A percentile compares a stretch with the other conserved stretches of the same genome.
Conservation (phyloP, 139 green algal genomes). For the Chlorella sp. region DNA sequence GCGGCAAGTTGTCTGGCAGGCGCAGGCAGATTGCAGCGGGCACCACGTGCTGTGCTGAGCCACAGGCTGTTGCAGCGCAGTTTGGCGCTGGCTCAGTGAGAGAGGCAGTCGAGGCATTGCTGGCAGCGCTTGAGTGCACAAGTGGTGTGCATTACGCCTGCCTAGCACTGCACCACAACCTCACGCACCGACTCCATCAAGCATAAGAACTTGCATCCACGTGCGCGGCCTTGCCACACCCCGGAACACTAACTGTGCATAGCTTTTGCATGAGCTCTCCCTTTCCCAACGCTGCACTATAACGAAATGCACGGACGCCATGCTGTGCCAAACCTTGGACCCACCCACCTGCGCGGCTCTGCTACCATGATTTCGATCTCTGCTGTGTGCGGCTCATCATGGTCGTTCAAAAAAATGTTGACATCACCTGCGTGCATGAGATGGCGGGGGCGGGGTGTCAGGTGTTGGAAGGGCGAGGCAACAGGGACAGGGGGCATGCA, state of each 20-base stretch:
- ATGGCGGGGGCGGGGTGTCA: not conserved
- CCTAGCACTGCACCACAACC: too few species aligned
- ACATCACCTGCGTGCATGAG: constrained; percentile 52
- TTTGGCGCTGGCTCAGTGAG: not conserved
- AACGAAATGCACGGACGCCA: too few species aligned
- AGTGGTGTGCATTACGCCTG: too few species aligned
- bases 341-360: constrained; percentile 41
- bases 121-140: too few species aligned
- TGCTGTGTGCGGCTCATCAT: constrained; percentile 41
- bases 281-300: not conserved
- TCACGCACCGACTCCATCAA: not conserved
- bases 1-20: too few species aligned
- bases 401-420: constrained; percentile 69
- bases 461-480: not conserved
- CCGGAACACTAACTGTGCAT: too few species aligned
- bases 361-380: constrained; percentile 84
- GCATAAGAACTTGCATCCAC: not conserved
- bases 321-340: not conserved
- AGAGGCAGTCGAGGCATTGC: not conserved
- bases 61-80: not conserved
- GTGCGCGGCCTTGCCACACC: not conserved
- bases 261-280: not conserved
- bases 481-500: not conserved
- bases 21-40: too few species aligned
- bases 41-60: not conserved